These are phyloP conservation scores for Santalum album DNA, from an alignment of 164 flowering plant species.

Conservation along the genomic window DNA sequence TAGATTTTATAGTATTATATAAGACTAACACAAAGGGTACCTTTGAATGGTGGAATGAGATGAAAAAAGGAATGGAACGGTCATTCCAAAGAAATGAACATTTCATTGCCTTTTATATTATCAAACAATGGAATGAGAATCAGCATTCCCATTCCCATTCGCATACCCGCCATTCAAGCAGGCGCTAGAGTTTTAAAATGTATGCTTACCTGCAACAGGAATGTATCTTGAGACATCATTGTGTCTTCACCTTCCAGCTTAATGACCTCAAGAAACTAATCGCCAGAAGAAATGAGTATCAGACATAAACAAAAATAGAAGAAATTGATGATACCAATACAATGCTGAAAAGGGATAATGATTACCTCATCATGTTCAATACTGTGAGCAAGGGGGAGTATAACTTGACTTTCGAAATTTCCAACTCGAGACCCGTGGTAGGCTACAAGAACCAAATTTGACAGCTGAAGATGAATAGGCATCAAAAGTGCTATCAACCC, in stretches of 20 bases:
- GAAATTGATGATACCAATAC: background rate
- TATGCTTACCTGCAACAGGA: slow-evolving; percentile 72
- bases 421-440: slow-evolving; percentile 66
- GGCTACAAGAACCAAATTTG: slow-evolving; percentile 65
- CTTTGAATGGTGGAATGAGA: too few species aligned
- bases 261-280: slow-evolving; percentile 82
- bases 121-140: too few species aligned
- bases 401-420: slow-evolving; percentile 72
- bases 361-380: slow-evolving; percentile 93
- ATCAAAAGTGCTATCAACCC: slow-evolving; percentile 90
- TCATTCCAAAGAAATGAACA: too few species aligned
- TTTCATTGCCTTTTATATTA: too few species aligned
- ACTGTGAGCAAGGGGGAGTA: slow-evolving; percentile 88
- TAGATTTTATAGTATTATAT: too few species aligned
- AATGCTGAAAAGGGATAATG: background rate
- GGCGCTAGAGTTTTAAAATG: background rate
- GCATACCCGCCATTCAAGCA: too few species aligned
- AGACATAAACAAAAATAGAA: too few species aligned
- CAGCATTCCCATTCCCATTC: too few species aligned
- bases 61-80: too few species aligned
- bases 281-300: too few species aligned
- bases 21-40: too few species aligned
- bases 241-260: slow-evolving; percentile 81
- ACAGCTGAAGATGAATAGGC: slow-evolving; percentile 81
- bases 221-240: slow-evolving; percentile 66